phyloP scores from a whole-genome alignment of 2,329 filamentous ascomycete genomes.

The Ilyonectria sp. region DNA sequence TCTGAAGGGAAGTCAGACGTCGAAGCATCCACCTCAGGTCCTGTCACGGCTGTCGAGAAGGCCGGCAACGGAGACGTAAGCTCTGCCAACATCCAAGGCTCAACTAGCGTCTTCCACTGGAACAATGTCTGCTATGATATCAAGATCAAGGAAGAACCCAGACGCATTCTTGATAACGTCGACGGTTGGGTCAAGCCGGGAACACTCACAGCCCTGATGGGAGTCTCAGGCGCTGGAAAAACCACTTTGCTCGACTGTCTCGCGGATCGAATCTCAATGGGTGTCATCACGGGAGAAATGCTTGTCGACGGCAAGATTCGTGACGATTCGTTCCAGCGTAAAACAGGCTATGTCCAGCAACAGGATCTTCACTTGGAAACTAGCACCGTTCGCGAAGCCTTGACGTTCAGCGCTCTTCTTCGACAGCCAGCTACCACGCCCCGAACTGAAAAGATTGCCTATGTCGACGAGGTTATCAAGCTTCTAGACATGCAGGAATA shows the following conservation, averaged over 20 bases:
- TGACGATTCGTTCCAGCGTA: constrained; percentile 78
- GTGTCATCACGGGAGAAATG: constrained; percentile 79
- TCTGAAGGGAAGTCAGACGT: too few species aligned
- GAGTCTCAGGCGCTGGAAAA: constrained; percentile 65
- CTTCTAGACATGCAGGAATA: constrained; percentile 70
- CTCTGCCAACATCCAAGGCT: constrained; percentile 47
- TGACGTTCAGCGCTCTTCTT: constrained; percentile 60
- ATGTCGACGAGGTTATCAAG: constrained; percentile 68
- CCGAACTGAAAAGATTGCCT: constrained; percentile 65
- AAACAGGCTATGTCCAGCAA: constrained; percentile 81
- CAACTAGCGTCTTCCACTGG: constrained; percentile 75
- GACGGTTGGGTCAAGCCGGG: constrained; percentile 84
- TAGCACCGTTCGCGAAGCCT: constrained; percentile 63
- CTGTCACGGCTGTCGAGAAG: too few species aligned
- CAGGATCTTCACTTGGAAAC: constrained; percentile 66
- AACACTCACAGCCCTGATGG: constrained; percentile 81
- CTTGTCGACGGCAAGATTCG: constrained; percentile 77
- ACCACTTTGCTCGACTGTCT: constrained; percentile 77
- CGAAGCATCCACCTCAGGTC: constrained; percentile 39
- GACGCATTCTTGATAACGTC: constrained; percentile 78
- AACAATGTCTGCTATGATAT: constrained; percentile 82
- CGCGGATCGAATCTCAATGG: constrained; percentile 80
- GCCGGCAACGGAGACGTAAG: too few species aligned
- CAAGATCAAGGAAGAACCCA: constrained; percentile 75
- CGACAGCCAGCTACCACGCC: constrained; percentile 61